phyloP scores from a whole-genome alignment of 305 asterid genomes.

The Striga hermonthica region DNA sequence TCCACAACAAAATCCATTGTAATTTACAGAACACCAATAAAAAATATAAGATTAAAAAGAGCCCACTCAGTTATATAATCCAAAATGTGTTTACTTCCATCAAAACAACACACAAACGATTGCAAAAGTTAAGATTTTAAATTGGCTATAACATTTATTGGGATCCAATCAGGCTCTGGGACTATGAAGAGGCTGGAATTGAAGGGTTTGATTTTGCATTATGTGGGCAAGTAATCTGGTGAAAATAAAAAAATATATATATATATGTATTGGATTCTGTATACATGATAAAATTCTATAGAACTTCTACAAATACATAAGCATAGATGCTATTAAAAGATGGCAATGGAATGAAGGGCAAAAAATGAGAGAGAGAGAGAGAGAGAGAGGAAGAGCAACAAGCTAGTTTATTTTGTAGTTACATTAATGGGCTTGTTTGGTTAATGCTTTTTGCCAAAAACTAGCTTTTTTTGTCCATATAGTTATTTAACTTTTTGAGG shows the following conservation, averaged over 20 bases:
- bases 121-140: conserved; percentile 6
- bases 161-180: conserved; percentile 30
- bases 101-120: neutral
- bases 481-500: too few relatives aligned
- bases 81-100: neutral
- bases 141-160: neutral
- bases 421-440: too few relatives aligned
- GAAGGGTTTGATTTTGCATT: conserved; percentile 17
- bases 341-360: conserved; percentile 17
- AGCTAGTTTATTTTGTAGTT: neutral
- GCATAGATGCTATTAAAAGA: neutral
- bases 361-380: conserved; percentile 20
- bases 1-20: neutral
- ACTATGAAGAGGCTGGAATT: conserved; percentile 19
- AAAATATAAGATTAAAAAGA: neutral
- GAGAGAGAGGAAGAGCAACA: neutral
- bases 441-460: too few relatives aligned
- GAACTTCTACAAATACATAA: neutral
- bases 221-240: conserved; percentile 6
- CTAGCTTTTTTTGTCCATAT: neutral
- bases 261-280: neutral
- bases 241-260: conserved; percentile 14
- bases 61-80: neutral
- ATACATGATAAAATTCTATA: neutral
- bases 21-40: neutral